These are phyloP conservation scores for Colletotrichum shisoi DNA, from an alignment of 2,329 filamentous ascomycete genomes.

Conservation along the genomic window DNA sequence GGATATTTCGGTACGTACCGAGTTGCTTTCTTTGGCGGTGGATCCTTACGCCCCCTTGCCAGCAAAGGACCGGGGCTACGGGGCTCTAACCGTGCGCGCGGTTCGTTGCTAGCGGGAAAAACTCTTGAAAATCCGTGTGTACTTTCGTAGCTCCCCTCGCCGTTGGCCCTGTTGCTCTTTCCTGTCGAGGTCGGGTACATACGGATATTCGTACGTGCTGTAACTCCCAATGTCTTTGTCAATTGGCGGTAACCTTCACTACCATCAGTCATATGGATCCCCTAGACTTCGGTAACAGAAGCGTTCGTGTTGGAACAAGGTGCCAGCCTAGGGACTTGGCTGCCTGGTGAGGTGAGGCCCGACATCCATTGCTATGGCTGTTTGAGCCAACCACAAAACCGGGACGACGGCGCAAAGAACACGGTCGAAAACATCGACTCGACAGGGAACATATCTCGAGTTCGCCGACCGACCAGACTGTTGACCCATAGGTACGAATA, in stretches of 20 bases:
- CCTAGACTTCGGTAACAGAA: too few species aligned
- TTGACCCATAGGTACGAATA: background rate
- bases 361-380: slow-evolving; percentile 1
- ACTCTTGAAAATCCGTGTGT: slow-evolving; percentile 9
- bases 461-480: background rate
- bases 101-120: slow-evolving; percentile 37
- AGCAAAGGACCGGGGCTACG: slow-evolving; percentile 20
- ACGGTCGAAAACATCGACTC: slow-evolving; percentile 2
- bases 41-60: slow-evolving; percentile 22
- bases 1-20: background rate
- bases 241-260: too few species aligned
- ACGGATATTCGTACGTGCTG: background rate
- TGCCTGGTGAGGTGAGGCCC: too few species aligned
- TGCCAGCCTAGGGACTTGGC: too few species aligned
- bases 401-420: background rate
- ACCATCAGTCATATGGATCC: too few species aligned
- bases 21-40: background rate
- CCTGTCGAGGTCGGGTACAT: background rate
- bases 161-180: slow-evolving; percentile 26
- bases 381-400: slow-evolving; percentile 26
- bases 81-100: slow-evolving; percentile 45
- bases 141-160: slow-evolving; percentile 13
- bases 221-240: too few species aligned
- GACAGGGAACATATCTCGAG: slow-evolving; percentile 15
- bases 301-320: too few species aligned